Evolutionary conservation across 768 basidiomycete genomes (phyloP), one percentile per base, ranked within the genome.

Genomic region (Neoboletus subvelutipes): DNA sequence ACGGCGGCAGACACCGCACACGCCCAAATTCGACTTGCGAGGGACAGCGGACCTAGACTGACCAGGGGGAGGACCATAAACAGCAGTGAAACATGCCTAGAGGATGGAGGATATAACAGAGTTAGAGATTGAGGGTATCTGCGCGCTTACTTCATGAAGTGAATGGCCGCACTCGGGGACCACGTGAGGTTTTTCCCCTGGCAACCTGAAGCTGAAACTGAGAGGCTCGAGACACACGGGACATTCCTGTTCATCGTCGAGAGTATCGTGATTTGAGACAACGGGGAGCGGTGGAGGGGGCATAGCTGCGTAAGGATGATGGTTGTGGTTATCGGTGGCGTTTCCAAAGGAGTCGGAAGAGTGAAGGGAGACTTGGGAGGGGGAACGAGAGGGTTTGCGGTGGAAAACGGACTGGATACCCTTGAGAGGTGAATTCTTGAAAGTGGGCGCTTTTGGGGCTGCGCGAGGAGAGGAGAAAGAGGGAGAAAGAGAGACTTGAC

Each of bases 121-220:
- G 52, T 11, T 55, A 26, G 50, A 42, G 41, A 40, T 13, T 1
- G 18, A 15, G 34, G 2, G 8, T 37, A 43, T 42, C 17, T 28
- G 34, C 2, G 13, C 5, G 50, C 77, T 61, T 54, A 88, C 93
- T 79, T 94, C 88, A 75, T 98, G 97, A n/a, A 99, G 84, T 36
- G 93, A 89, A 76, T 99, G 97, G 37, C 97, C 95, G 64, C 97
- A 99, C 70, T 95, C 92, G 31, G 97, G 96, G 45, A 97, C 90
- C 60, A 99, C 89, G 70, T 98, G 95, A 9, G 96, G 93, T 70
- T 95, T 98, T 78, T 99, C 97, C 10, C 97, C 97, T 0, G 92
- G 90, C 15, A 99, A 76, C 59, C 94, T 82, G 75, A 94, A 97
- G 73, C 87, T 89, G 73, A 94, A 94, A 68, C 88, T 89, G 68